Evolutionary conservation across 331 rosid species (phyloP).

Genomic region (Malus hybrid): DNA sequence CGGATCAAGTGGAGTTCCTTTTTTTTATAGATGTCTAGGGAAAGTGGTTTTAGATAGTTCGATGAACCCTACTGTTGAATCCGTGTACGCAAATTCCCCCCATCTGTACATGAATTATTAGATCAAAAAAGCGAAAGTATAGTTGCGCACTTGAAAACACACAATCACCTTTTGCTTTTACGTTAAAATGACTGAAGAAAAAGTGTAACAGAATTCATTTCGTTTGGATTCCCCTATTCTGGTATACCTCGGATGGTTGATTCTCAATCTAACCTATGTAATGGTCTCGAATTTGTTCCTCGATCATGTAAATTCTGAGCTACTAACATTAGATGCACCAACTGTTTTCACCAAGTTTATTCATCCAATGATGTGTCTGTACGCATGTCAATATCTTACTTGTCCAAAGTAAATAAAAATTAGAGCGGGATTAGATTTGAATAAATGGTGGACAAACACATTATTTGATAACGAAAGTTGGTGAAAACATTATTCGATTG

Average conservation of each 20-base stretch:
- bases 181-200: neutral
- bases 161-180: neutral
- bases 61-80: neutral
- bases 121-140: neutral
- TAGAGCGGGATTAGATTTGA: no score
- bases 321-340: no score
- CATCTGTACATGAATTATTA: neutral
- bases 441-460: no score
- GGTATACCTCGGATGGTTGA: neutral
- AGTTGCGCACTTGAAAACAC: conserved; percentile 7
- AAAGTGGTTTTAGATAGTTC: neutral
- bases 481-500: neutral
- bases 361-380: no score
- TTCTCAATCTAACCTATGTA: neutral
- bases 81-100: conserved; percentile 2
- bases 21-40: neutral
- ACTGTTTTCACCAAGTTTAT: neutral
- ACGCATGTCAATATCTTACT: no score
- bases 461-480: no score
- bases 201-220: neutral
- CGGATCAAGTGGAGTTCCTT: neutral
- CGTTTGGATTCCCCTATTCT: neutral
- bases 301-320: neutral
- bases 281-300: neutral
- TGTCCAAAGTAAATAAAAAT: no score